These are phyloP conservation scores for Mycoemilia scoparia DNA, from an alignment of 192 early-diverging fungal genomes.

Conservation along the genomic window DNA sequence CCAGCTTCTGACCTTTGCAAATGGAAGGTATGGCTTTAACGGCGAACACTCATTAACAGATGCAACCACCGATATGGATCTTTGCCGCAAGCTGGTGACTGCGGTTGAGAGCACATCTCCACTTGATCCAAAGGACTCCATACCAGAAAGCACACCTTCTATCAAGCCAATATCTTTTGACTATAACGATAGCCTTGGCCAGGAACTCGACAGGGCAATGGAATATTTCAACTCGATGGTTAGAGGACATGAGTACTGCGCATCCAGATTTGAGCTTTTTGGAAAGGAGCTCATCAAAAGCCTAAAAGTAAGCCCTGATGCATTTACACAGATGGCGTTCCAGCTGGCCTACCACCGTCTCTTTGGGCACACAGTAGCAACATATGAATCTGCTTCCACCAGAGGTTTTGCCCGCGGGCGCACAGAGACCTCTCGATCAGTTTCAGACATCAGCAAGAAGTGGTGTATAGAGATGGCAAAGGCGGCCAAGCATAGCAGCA, in stretches of 20 bases:
- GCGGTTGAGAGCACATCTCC: slow-evolving; percentile 26
- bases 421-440: slow-evolving; percentile 58
- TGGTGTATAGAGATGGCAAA: slow-evolving; percentile 38
- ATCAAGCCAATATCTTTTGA: slow-evolving; percentile 31
- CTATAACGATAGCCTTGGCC: slow-evolving; percentile 23
- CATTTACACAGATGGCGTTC: slow-evolving; percentile 57
- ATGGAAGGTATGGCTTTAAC: slow-evolving; percentile 60
- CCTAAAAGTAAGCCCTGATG: slow-evolving; percentile 39
- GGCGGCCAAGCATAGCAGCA: slow-evolving; percentile 21
- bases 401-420: slow-evolving; percentile 46
- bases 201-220: slow-evolving; percentile 35
- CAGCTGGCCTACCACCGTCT: slow-evolving; percentile 56
- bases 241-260: slow-evolving; percentile 41
- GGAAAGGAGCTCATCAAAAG: slow-evolving; percentile 54
- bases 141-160: slow-evolving; percentile 4
- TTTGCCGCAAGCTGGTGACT: slow-evolving; percentile 47
- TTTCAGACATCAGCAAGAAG: slow-evolving; percentile 34
- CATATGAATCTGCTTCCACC: slow-evolving; percentile 57
- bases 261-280: slow-evolving; percentile 51
- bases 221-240: slow-evolving; percentile 46
- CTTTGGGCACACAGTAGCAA: slow-evolving; percentile 36
- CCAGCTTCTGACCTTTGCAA: slow-evolving; percentile 62
- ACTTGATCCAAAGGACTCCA: slow-evolving; percentile 19
- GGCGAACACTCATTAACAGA: slow-evolving; percentile 60
- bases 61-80: slow-evolving; percentile 56